Evolutionary conservation across 208 protist genomes (phyloP), one percentile per base, ranked within the genome.

Genomic region (Wallacemonas sp.): DNA sequence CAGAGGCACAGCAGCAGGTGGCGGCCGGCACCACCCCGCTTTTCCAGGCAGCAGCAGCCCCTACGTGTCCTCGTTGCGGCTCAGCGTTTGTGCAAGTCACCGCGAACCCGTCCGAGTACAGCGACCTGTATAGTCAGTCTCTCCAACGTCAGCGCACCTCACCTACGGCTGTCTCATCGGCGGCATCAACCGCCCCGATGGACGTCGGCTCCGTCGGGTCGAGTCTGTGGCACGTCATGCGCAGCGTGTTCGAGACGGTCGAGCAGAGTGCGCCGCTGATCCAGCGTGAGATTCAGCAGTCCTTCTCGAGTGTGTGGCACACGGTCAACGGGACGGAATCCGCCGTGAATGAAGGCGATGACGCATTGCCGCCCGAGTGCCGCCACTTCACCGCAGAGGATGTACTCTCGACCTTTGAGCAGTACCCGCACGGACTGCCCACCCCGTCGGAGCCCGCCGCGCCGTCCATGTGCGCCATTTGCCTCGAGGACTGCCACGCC

Each of bases 401-500:
- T 57, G 21, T 61, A 45, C 9, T 68, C 8, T 32, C 37, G n/a
- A 44, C 39, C 21, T n/a, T 57, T 17, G 27, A 42, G 53, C 26
- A 33, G 38, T 32, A 34, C 61, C 50, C 46, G 41, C 19, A 58
- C 50, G 36, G 36, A 22, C 24, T 71, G 32, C 61, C 36, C 10
- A 10, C 1, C 24, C 26, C 34, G 36, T 10, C 24, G 29, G 15
- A 21, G 30, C 1, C 42, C 0, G 30, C 38, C 19, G 10, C 33
- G 0, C 32, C 64, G 41, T 45, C 45, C 15, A 65, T 63, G 13
- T 65, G 74, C 34, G 5, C 13, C 9, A 63, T 63, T 24, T 66
- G 68, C 59, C 60, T 68, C 5, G 74, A 80, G 17, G 68, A 68
- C 15, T 65, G 71, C 33, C 13, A 15, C 6, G 26, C 45, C 5